Evolutionary conservation across 371 early-diverging fungal species (phyloP).

Genomic region (Mortierella sp.): DNA sequence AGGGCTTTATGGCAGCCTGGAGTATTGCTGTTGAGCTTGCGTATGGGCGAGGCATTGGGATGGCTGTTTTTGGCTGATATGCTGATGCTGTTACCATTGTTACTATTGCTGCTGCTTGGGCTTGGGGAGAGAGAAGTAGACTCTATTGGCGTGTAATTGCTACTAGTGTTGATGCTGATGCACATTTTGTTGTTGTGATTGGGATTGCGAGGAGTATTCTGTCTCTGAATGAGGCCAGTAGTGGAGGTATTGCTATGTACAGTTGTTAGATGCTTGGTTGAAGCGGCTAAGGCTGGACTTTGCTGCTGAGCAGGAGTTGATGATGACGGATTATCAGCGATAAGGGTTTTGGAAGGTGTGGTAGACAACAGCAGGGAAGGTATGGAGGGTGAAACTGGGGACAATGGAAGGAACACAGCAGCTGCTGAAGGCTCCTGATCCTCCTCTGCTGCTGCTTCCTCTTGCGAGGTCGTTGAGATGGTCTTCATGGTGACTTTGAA

Average conservation of each 20-base stretch:
- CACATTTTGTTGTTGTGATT: neutral
- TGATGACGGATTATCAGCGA: too few relatives aligned
- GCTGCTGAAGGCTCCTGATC: neutral
- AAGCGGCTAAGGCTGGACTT: too few relatives aligned
- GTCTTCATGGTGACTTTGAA: constrained; percentile 33
- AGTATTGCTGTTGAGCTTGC: constrained; percentile 2
- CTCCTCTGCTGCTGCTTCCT: neutral
- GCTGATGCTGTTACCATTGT: neutral
- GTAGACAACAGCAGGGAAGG: too few relatives aligned
- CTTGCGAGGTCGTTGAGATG: constrained; percentile 6
- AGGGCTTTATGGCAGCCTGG: constrained; percentile 14
- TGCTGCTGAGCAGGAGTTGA: too few relatives aligned
- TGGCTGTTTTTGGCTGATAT: neutral
- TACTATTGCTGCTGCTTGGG: neutral
- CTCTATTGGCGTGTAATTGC: neutral
- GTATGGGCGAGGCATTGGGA: constrained; percentile 1
- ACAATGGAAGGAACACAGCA: too few relatives aligned
- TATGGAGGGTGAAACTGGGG: too few relatives aligned
- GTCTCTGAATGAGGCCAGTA: constrained; percentile 1
- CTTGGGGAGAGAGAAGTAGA: neutral
- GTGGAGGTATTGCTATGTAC: neutral
- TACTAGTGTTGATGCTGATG: neutral
- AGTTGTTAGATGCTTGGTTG: too few relatives aligned
- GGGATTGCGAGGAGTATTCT: neutral
- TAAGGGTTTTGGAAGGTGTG: too few relatives aligned